These are phyloP conservation scores for Favolaschia claudopus DNA, from an alignment of 768 basidiomycete species.

Conservation along the genomic window DNA sequence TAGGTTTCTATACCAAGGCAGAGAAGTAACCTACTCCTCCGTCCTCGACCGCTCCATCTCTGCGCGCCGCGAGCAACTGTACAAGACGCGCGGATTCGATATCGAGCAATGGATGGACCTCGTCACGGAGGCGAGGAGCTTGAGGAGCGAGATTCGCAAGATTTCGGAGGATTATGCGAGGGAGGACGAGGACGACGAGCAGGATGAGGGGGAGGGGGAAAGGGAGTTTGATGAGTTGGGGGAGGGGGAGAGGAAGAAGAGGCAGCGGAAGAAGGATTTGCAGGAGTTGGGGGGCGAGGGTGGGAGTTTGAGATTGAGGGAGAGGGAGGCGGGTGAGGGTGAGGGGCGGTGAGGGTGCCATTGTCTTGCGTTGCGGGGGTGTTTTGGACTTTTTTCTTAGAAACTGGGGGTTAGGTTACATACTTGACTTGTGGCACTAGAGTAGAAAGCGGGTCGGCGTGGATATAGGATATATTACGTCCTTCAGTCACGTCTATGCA, in stretches of 20 bases:
- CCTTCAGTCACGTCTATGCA: too few relatives aligned
- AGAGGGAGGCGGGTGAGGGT: background rate
- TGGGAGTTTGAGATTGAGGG: background rate
- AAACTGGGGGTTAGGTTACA: too few relatives aligned
- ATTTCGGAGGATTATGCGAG: conserved; percentile 70
- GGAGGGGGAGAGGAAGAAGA: conserved; percentile 2
- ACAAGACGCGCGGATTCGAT: conserved; percentile 64
- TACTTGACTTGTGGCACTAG: too few relatives aligned
- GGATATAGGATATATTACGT: too few relatives aligned
- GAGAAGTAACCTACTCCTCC: conserved; percentile 72
- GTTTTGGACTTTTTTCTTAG: too few relatives aligned
- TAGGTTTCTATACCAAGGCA: conserved; percentile 67
- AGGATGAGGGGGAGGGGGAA: conserved; percentile 30
- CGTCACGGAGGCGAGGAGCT: conserved; percentile 53
- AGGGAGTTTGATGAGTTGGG: conserved; percentile 3
- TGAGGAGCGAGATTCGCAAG: conserved; percentile 60
- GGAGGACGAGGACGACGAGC: conserved; percentile 36
- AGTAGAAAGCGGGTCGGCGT: too few relatives aligned
- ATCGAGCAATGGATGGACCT: conserved; percentile 68
- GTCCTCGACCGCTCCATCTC: conserved; percentile 67
- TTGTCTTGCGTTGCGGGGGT: too few relatives aligned
- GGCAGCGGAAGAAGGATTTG: too few relatives aligned
- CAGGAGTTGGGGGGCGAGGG: background rate
- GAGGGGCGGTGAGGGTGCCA: too few relatives aligned
- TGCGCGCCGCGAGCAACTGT: conserved; percentile 60